Evolutionary conservation across 352 stramenopile species (phyloP), one percentile per base, ranked within the genome.

Genomic region (Phytophthora ohioensis): DNA sequence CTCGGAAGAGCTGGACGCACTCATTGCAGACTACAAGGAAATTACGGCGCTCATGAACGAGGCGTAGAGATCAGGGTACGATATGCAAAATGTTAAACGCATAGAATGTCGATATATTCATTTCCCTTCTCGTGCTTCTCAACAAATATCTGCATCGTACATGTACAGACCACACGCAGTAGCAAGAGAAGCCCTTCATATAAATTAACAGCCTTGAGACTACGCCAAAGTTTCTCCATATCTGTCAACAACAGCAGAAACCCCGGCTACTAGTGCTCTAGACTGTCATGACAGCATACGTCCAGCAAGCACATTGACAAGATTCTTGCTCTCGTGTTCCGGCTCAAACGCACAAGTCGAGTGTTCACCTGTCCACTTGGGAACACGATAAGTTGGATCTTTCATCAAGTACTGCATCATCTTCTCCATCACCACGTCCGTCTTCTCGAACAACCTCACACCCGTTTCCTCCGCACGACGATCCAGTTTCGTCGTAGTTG

Each of bases 281-380:
- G 34, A n/a, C 30, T 58, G 57, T 75, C 71, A 91, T 17, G 81
- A 75, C 12, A 87, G 41, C 21, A 91, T 54, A 1, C 80, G 67
- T 0, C 87, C 87, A n/a, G 84, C 86, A 3, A 95, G 76, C 7
- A 95, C 85, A 62, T 95, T 93, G 17, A 93, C 83, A 36, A 95
- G 78, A 64, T 83, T 90, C 62, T 78, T 79, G 30, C 88, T 86
- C 71, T 92, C 85, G 51, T 92, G 78, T 61, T 93, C 87, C 5
- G 84, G 86, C 15, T 85, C 72, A 80, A 93, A 93, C 30, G 91
- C 74, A 5, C 69, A 79, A 6, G 73, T 79, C 12, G 85, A 58
- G 60, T 95, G 87, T 38, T 84, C 51, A 4, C 87, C 87, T 8
- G 59, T 62, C 87, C 87, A 95, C 57, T 52, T 51, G 0, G 85